Evolutionary conservation across 139 green algal genomes (phyloP).

Genomic region (Picocystis salinarum): DNA sequence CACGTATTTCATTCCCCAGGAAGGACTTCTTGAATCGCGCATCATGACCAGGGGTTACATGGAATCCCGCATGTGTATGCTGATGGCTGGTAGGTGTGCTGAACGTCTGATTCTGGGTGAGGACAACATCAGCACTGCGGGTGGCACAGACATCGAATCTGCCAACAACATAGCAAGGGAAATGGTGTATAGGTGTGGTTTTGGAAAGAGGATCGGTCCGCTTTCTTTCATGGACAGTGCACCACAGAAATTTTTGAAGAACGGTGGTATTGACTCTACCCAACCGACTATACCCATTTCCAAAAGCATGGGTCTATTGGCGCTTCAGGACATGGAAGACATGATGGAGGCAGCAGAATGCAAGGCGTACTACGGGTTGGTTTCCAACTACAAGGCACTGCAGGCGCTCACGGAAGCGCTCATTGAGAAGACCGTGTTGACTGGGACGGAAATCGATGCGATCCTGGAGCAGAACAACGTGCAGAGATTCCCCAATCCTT

Average conservation of each 20-base stretch:
- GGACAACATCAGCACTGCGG: constrained; percentile 33
- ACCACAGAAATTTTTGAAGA: too few species aligned
- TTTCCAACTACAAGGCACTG: constrained; percentile 52
- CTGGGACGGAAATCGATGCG: constrained; percentile 26
- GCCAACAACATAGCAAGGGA: constrained; percentile 65
- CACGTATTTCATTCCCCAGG: constrained; percentile 67
- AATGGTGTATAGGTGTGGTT: constrained; percentile 66
- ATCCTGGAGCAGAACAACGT: constrained; percentile 13
- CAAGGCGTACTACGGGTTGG: constrained; percentile 73
- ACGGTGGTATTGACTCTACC: constrained; percentile 5
- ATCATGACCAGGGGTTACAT: constrained; percentile 55
- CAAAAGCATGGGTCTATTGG: constrained; percentile 21
- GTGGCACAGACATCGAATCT: constrained; percentile 18
- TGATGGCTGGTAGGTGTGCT: constrained; percentile 43
- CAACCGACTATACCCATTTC: constrained; percentile 27
- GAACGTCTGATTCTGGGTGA: constrained; percentile 69
- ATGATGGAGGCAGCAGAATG: constrained; percentile 61
- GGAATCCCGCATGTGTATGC: constrained; percentile 48
- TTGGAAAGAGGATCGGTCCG: constrained; percentile 44
- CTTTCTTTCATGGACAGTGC: constrained; percentile 44
- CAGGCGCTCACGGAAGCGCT: constrained; percentile 19
- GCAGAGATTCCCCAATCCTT: constrained; percentile 7
- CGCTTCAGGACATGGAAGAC: constrained; percentile 35
- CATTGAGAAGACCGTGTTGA: constrained; percentile 18
- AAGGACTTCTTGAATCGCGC: constrained; percentile 53